Conservation (phyloP, 768 basidiomycete genomes). For the Phanerochaete sordida region DNA sequence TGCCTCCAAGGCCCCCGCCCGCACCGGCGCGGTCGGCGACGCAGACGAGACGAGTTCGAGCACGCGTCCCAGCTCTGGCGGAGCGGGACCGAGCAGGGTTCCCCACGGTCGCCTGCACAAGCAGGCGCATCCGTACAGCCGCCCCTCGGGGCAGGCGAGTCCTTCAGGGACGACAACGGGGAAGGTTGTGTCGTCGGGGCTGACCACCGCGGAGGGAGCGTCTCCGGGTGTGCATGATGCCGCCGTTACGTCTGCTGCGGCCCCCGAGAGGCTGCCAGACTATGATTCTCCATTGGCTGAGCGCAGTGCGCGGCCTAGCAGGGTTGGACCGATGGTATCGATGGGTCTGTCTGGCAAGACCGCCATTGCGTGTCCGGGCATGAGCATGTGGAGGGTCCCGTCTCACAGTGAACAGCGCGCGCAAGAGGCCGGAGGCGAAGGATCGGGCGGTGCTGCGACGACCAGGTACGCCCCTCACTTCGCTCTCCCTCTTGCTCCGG, state of each 20-base stretch:
- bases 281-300: conserved; percentile 4
- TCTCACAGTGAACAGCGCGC: not conserved
- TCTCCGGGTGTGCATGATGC: not conserved
- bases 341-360: not conserved
- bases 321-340: not conserved
- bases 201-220: not conserved
- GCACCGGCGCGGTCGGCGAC: conserved; percentile 6
- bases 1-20: not conserved
- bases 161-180: conserved; percentile 2
- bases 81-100: conserved; percentile 16
- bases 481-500: not conserved
- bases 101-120: conserved; percentile 9
- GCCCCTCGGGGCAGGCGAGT: conserved; percentile 2
- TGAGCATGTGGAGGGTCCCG: conserved; percentile 11
- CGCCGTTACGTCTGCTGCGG: not conserved
- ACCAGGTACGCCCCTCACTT: conserved; percentile 11
- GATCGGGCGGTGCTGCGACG: not conserved
- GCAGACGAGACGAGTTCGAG: conserved; percentile 14
- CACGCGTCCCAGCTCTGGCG: conserved; percentile 14
- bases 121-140: conserved; percentile 14
- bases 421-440: conserved; percentile 5
- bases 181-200: not conserved
- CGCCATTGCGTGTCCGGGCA: conserved; percentile 7
- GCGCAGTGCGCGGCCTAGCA: conserved; percentile 2
- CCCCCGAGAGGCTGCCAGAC: conserved; percentile 1